Evolutionary conservation across 106 monocot genomes (phyloP).

Genomic region (Ottelia alismoides): DNA sequence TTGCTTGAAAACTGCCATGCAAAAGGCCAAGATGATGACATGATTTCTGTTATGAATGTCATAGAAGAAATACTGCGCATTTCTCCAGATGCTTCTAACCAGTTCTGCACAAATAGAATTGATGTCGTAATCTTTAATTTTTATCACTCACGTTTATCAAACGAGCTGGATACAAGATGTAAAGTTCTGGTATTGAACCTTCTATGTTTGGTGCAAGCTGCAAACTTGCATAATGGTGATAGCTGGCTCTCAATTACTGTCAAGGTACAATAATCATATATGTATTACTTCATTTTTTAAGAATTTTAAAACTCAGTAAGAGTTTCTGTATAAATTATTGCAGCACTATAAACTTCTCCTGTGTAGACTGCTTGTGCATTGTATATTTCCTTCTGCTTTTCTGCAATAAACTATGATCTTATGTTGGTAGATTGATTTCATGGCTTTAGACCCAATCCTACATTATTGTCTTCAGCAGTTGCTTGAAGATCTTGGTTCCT

Average conservation of each 20-base stretch:
- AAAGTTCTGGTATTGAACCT: conserved; percentile 52
- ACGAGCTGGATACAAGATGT: conserved; percentile 13
- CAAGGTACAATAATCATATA: conserved; percentile 38
- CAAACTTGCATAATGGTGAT: conserved; percentile 25
- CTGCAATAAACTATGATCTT: too few relatives aligned
- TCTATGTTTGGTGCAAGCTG: conserved; percentile 27
- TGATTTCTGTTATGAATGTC: conserved; percentile 31
- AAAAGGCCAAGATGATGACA: conserved; percentile 42
- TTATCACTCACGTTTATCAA: conserved; percentile 22
- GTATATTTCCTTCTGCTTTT: too few relatives aligned
- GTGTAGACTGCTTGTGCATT: not conserved
- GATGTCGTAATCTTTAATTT: conserved; percentile 19
- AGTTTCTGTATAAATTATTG: too few relatives aligned
- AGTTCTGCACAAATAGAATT: conserved; percentile 42
- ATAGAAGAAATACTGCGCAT: conserved; percentile 40
- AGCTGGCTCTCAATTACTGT: conserved; percentile 49
- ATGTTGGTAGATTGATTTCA: too few relatives aligned
- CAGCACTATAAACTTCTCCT: not conserved
- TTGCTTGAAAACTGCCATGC: conserved; percentile 33
- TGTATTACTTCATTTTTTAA: too few relatives aligned
- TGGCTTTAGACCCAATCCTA: not conserved
- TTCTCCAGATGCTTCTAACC: conserved; percentile 51
- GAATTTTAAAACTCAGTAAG: too few relatives aligned
- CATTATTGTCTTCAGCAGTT: conserved; percentile 39
- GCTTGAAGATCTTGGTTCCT: conserved; percentile 26